phyloP scores from a whole-genome alignment of 441 rosid genomes.

The Pelargonium australe region DNA sequence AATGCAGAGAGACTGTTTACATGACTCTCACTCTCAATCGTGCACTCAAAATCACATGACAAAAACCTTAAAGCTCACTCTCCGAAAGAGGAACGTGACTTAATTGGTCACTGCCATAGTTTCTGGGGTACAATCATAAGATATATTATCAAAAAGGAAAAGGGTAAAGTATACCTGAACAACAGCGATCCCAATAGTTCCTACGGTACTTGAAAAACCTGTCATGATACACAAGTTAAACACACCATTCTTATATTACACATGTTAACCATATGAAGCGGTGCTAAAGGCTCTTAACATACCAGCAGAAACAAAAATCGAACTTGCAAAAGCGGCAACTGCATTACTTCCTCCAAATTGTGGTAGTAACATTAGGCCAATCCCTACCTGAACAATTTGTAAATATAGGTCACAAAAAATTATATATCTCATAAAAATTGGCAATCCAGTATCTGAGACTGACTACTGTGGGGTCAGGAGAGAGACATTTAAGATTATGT shows the following conservation, averaged over 20 bases:
- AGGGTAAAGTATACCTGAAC: not conserved
- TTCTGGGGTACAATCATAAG: no score
- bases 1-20: no score
- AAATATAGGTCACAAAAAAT: not conserved
- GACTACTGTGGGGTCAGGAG: no score
- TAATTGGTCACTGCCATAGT: no score
- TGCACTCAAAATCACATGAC: no score
- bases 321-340: constrained; percentile 21
- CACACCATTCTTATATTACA: not conserved
- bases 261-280: not conserved
- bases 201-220: not conserved
- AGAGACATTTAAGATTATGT: not conserved
- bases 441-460: no score
- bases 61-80: no score
- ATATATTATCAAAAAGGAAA: no score
- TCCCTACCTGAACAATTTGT: constrained; percentile 22
- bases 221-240: not conserved
- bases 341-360: constrained; percentile 32
- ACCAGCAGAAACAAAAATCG: constrained; percentile 35
- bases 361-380: constrained; percentile 33
- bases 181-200: not conserved
- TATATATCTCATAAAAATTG: not conserved
- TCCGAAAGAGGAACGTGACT: no score
- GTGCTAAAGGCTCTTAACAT: no score
- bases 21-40: no score